Evolutionary conservation across 1,139 yeast species (phyloP), one percentile per base, ranked within the genome.

Genomic region (Lipomyces yarrowii): DNA sequence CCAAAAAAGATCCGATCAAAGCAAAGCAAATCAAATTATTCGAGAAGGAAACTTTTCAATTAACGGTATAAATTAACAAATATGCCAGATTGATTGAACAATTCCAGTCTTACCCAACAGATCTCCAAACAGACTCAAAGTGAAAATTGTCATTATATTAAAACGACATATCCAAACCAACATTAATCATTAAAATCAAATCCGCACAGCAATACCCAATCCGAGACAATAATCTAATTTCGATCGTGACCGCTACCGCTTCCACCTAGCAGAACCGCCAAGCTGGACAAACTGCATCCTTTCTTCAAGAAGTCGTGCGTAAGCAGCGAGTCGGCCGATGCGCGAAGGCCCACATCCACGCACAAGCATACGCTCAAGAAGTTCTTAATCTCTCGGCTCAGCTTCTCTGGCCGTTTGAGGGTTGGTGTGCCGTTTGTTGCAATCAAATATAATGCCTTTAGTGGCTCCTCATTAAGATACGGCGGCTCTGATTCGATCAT

Each of bases 401-500:
- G 82, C 62, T 81, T 78, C 70, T 91, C 97, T 1, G 99, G 98
- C 70, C 89, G 85, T 79, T 91, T 93, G 74, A 94, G 82, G 77
- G 92, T 92, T 55, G 99, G 99, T 1, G 99, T 94, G 68, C 99
- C 99, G 75, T 92, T 93, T 0, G 98, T 91, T 15, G 98, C 98
- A 81, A 94, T 94, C 74, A 94, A 80, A 77, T 91, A 94, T 66
- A 91, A 80, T 0, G 96, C 96, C 77, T 88, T 89, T 74, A 91
- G 81, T 13, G 98, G 99, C 77, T 93, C 98, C 77, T 94, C 99
- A 76, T 94, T 94, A 76, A 94, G 82, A 76, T 94, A 94, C 39
- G 99, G 99, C 10, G 99, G 99, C 76, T 94, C 99, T 32, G 97
- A 96, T 79, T 94, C 99, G 71, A 94, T 89, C 98, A 94, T 93